A percentile compares a stretch with the other conserved stretches of the same genome.
Conservation (phyloP, 1,284 basidiomycete genomes). For the Serendipita sp. region DNA sequence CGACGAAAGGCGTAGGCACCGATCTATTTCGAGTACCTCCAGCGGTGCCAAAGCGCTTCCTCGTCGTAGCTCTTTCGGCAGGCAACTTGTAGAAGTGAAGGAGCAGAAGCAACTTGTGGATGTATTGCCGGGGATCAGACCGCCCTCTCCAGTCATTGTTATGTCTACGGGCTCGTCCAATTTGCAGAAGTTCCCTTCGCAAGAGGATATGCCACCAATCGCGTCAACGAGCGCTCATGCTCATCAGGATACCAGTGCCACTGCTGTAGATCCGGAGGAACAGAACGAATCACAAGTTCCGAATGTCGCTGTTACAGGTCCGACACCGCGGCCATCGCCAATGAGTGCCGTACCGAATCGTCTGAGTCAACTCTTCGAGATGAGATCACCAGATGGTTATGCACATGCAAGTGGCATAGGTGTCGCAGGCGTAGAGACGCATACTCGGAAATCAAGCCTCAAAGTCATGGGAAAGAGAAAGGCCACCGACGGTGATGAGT, state of each 20-base stretch:
- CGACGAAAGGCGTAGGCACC: neutral
- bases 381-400: conserved; percentile 1
- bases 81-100: neutral
- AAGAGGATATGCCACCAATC: neutral
- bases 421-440: neutral
- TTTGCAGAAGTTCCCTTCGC: neutral
- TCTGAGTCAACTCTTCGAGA: neutral
- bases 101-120: neutral
- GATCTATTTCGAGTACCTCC: neutral
- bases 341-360: neutral
- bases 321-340: neutral
- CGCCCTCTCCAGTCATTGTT: neutral
- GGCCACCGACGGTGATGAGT: neutral
- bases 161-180: neutral
- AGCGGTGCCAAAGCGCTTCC: neutral
- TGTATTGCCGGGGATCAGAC: neutral
- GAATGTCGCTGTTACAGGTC: neutral
- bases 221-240: neutral
- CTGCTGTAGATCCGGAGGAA: neutral
- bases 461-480: conserved; percentile 4
- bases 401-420: conserved; percentile 4
- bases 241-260: neutral
- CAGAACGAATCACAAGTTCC: neutral
- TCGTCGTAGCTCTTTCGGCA: neutral
- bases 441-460: neutral